phyloP scores from a whole-genome alignment of 148 eudicot genomes.

The Arbutus unedo region DNA sequence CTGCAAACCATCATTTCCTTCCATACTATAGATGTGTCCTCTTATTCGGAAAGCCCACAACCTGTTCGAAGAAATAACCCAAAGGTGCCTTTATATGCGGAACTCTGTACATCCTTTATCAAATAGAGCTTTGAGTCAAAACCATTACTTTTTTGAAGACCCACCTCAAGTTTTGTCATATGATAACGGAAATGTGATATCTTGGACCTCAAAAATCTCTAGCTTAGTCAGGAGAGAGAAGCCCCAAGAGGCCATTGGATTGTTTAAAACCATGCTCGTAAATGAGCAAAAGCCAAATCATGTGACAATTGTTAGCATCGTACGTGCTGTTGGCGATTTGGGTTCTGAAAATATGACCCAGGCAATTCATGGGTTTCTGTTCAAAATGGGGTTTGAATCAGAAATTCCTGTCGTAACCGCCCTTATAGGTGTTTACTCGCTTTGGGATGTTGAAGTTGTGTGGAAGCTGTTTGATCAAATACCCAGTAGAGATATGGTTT shows the following conservation, averaged over 20 bases:
- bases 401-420: constrained; percentile 45
- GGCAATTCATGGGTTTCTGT: constrained; percentile 42
- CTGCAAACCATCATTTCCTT: not conserved
- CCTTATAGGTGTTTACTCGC: constrained; percentile 46
- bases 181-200: constrained; percentile 24
- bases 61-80: constrained; percentile 40
- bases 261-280: constrained; percentile 46
- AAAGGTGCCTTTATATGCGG: not conserved
- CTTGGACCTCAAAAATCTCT: constrained; percentile 53
- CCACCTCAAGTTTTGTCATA: constrained; percentile 11
- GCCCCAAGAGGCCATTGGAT: constrained; percentile 41
- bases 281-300: constrained; percentile 39
- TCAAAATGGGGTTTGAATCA: constrained; percentile 49
- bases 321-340: constrained; percentile 31
- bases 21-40: not conserved
- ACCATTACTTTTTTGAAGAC: constrained; percentile 10
- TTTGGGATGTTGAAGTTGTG: constrained; percentile 26
- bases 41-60: constrained; percentile 17
- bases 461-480: constrained; percentile 40
- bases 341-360: constrained; percentile 19
- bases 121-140: not conserved
- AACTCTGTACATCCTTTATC: constrained; percentile 5
- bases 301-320: constrained; percentile 44
- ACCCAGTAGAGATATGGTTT: constrained; percentile 44
- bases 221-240: constrained; percentile 38